Evolutionary conservation across 805 yeast genomes (phyloP), one percentile per base, ranked within the genome.

Genomic region (Yamadazyma ubonensis): DNA sequence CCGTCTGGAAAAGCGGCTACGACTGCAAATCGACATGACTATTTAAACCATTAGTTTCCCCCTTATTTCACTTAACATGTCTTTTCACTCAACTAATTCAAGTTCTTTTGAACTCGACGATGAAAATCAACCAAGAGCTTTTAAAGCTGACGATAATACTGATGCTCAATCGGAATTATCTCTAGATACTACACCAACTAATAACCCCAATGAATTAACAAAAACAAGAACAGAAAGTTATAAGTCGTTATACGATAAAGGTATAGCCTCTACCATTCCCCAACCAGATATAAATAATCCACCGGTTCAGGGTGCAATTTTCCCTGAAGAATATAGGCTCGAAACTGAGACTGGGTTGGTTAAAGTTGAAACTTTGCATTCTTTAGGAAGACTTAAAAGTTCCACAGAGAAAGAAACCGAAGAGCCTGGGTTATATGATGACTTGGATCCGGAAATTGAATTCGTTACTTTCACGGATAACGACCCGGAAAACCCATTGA

Each of bases 341-440:
- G 96, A 89, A 67, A 89, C 96, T 0, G 74, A 75, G 38, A 86
- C 96, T 5, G 96, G 96, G 47, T 69, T 89, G 39, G 96, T 89
- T 10, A 93, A 91, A 2, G 86, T 82, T 1, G 67, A 78, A 30
- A 83, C 95, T 1, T 67, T 88, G 50, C 83, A 75, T 33, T 70
- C 74, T 6, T 46, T 86, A 23, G 93, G 95, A 25, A 75, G 93
- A 58, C 49, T 44, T 11, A 29, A 31, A 44, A 29, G 25, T 26
- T 5, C 27, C 12, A 15, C 23, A 5, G 33, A 30, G n/a, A 29
- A 20, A 19, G 37, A 28, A 36, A 35, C 33, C 8, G 45, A 42
- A 36, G 43, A 39, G 6, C 11, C 23, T 2, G 23, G 5, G 14
- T 22, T 11, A 8, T 17, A 14, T n/a, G 48, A 34, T 22, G 22